These are phyloP conservation scores for Ceratobasidium sp. DNA, from an alignment of 1,284 basidiomycete species.

Conservation along the genomic window DNA sequence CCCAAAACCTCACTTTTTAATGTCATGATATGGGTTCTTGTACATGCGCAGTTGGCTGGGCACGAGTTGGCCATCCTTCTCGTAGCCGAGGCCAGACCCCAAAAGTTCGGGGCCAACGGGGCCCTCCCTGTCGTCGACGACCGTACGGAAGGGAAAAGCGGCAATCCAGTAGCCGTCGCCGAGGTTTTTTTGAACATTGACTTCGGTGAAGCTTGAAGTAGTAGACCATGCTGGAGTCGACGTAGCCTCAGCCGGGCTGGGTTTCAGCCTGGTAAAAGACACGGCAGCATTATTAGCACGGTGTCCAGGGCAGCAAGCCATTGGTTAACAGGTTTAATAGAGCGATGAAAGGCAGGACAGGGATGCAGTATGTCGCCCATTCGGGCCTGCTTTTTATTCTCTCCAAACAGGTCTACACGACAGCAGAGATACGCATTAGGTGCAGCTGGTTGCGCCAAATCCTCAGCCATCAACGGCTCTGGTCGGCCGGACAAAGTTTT, in stretches of 20 bases:
- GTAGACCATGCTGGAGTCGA: background rate
- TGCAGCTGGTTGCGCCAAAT: background rate
- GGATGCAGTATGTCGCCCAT: background rate
- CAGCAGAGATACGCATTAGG: background rate
- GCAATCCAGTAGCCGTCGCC: slow-evolving; percentile 49
- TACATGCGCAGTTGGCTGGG: slow-evolving; percentile 45
- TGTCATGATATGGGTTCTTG: slow-evolving; percentile 44
- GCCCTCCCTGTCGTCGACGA: slow-evolving; percentile 13
- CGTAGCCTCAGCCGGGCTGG: background rate
- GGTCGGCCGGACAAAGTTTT: background rate
- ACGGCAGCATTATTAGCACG: background rate
- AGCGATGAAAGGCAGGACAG: background rate
- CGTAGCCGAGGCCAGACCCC: slow-evolving; percentile 47
- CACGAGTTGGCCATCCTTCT: slow-evolving; percentile 22
- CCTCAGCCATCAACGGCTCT: background rate
- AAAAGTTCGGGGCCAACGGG: slow-evolving; percentile 45
- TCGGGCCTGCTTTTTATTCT: background rate
- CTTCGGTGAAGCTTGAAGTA: background rate
- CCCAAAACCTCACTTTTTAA: slow-evolving; percentile 35
- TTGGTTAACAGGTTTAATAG: no score
- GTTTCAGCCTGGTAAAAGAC: background rate
- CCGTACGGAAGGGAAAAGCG: slow-evolving; percentile 46
- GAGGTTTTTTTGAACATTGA: background rate
- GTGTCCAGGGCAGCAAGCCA: slow-evolving; percentile 1
- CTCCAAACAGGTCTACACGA: no score